Percentiles rank a stretch among this genome's conserved stretches.
phyloP scores from a whole-genome alignment of 2,329 filamentous ascomycete species.

The Diplodia scrobiculata region DNA sequence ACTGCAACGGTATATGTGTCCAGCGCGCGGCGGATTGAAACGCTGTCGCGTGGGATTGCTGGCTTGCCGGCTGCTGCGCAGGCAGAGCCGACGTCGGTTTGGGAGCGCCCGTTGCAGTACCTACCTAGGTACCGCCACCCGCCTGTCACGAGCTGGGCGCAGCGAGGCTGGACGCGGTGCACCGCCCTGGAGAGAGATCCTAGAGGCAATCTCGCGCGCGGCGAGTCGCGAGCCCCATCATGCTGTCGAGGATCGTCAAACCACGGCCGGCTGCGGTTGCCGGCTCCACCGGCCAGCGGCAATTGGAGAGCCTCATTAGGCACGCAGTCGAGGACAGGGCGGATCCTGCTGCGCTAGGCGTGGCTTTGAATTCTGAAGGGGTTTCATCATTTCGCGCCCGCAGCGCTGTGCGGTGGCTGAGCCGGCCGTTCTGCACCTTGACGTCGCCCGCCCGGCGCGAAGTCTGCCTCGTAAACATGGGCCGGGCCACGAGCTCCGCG shows the following conservation, averaged over 20 bases:
- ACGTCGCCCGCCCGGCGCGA: not conserved
- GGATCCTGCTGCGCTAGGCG: constrained; percentile 12
- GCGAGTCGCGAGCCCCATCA: not conserved
- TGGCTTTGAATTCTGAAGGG: constrained; percentile 22
- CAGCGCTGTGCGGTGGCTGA: constrained; percentile 12
- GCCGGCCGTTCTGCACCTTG: not conserved
- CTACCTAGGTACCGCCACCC: not conserved
- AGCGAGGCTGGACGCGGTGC: not conserved
- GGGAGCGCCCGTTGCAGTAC: not conserved
- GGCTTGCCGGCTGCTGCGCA: no score
- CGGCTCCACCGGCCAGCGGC: constrained; percentile 8
- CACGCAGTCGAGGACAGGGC: not conserved
- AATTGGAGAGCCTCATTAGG: constrained; percentile 22
- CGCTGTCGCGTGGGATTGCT: constrained; percentile 1
- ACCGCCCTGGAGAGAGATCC: not conserved
- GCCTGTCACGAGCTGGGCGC: no score
- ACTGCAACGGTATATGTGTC: no score
- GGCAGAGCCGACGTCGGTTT: no score
- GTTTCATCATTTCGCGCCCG: constrained; percentile 23
- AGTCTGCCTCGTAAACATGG: constrained; percentile 10
- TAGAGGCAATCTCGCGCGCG: constrained; percentile 18
- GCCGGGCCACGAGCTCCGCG: constrained; percentile 6
- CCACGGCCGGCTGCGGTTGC: constrained; percentile 12
- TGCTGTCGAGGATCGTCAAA: not conserved
- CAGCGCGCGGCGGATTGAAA: not conserved